Conservation (phyloP, 495 filamentous ascomycete species). For the Collariella sp. region DNA sequence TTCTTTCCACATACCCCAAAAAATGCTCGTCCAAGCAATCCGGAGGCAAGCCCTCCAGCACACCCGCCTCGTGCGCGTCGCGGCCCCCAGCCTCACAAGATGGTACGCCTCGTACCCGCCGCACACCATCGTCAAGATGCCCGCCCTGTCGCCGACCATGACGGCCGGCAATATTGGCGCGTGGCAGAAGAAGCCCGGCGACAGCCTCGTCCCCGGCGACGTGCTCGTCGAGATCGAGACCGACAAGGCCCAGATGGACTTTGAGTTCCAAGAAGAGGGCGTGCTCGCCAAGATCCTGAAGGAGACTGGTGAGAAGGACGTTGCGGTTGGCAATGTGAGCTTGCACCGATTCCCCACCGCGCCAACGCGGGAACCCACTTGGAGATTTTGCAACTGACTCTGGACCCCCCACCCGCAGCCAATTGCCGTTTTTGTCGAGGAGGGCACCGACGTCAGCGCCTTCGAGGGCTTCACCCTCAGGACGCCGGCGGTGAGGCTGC, state of each 20-base stretch:
- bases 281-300: slow-evolving; percentile 91
- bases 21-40: slow-evolving; percentile 47
- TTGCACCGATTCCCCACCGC: slow-evolving; percentile 23
- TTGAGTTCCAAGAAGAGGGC: slow-evolving; percentile 99
- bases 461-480: slow-evolving; percentile 79
- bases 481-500: slow-evolving; percentile 83
- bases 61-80: slow-evolving; percentile 32
- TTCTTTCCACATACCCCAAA: slow-evolving; percentile 21
- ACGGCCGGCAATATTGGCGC: slow-evolving; percentile 89
- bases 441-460: slow-evolving; percentile 71
- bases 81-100: slow-evolving; percentile 43
- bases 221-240: slow-evolving; percentile 99
- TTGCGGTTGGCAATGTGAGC: slow-evolving; percentile 88
- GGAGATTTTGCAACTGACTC: slow-evolving; percentile 12
- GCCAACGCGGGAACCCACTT: slow-evolving; percentile 7
- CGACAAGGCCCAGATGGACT: slow-evolving; percentile 99
- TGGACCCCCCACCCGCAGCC: slow-evolving; percentile 48
- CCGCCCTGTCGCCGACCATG: slow-evolving; percentile 97
- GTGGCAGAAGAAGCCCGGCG: slow-evolving; percentile 96
- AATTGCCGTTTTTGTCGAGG: slow-evolving; percentile 91
- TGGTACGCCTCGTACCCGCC: slow-evolving; percentile 70
- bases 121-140: slow-evolving; percentile 95
- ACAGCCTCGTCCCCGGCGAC: slow-evolving; percentile 80
- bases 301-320: slow-evolving; percentile 88
- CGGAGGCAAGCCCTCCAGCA: slow-evolving; percentile 47